Evolutionary conservation across 1,284 basidiomycete species (phyloP).

Genomic region (Apiotrichum brassicae): DNA sequence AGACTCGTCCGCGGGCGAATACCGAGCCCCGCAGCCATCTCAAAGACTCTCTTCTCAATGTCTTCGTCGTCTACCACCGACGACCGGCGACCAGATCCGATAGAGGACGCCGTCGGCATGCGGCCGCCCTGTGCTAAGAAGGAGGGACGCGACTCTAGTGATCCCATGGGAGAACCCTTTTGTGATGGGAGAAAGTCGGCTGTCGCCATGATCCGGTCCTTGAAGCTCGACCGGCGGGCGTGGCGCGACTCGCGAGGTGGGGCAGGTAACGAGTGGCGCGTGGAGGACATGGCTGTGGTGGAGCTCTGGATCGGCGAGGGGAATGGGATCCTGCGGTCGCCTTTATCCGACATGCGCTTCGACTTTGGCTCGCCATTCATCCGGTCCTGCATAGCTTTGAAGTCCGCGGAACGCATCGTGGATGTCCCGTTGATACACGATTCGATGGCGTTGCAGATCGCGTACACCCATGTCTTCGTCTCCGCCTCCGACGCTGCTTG

Average conservation of each 20-base stretch:
- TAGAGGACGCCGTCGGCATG: constrained; percentile 9
- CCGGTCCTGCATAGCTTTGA: constrained; percentile 1
- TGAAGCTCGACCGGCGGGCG: constrained; percentile 35
- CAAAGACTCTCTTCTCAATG: constrained; percentile 38
- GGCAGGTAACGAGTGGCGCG: constrained; percentile 31
- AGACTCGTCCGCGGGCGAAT: neutral
- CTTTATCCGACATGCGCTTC: constrained; percentile 1
- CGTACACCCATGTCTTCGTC: constrained; percentile 51
- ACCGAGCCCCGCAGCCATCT: constrained; percentile 37
- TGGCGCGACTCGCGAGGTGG: constrained; percentile 9
- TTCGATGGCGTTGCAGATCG: constrained; percentile 52
- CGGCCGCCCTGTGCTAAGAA: constrained; percentile 12
- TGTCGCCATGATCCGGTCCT: constrained; percentile 32
- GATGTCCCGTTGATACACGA: constrained; percentile 51
- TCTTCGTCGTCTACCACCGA: neutral
- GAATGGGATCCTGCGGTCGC: neutral
- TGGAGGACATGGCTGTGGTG: neutral
- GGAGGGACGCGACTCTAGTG: constrained; percentile 13
- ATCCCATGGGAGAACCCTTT: constrained; percentile 12
- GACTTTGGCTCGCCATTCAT: neutral
- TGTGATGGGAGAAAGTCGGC: constrained; percentile 15
- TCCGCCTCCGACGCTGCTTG: constrained; percentile 50
- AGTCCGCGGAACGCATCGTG: constrained; percentile 45
- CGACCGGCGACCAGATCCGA: neutral
- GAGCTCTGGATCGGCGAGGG: constrained; percentile 1